phyloP scores from a whole-genome alignment of 2,329 filamentous ascomycete species.

The Paracoccidioides lutzii region DNA sequence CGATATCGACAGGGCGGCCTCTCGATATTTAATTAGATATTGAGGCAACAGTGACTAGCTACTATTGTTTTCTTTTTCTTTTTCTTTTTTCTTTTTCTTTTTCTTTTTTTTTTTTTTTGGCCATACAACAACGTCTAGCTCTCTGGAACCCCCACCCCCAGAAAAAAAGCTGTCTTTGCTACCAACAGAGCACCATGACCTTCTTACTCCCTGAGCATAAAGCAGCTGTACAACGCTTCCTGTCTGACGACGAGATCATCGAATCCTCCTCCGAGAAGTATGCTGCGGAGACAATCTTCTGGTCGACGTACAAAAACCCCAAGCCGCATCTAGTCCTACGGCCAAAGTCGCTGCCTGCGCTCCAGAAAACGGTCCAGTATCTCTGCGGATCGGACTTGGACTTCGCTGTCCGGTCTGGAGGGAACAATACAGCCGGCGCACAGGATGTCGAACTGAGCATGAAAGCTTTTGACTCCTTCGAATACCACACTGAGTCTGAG shows the following conservation, averaged over 20 bases:
- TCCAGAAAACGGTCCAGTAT: conserved; percentile 21
- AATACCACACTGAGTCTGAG: conserved; percentile 21
- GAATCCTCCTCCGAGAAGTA: conserved; percentile 13
- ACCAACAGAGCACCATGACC: not conserved
- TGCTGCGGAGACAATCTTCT: conserved; percentile 15
- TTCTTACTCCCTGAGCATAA: not conserved
- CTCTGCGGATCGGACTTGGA: conserved; percentile 24
- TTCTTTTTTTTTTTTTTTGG: too few species aligned
- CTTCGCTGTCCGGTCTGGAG: conserved; percentile 26
- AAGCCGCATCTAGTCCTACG: conserved; percentile 24
- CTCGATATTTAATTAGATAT: too few species aligned
- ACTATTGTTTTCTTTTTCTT: too few species aligned
- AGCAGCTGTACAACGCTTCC: not conserved
- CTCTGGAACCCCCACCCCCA: not conserved
- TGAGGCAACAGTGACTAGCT: too few species aligned
- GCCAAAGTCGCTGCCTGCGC: conserved; percentile 18
- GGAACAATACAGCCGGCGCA: conserved; percentile 25
- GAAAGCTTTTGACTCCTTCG: conserved; percentile 26
- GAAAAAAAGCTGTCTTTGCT: not conserved
- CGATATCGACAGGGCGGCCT: too few species aligned
- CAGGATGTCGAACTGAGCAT: conserved; percentile 27
- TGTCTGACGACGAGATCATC: conserved; percentile 15
- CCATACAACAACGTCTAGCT: too few species aligned
- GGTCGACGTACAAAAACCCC: conserved; percentile 23
- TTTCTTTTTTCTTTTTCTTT: too few species aligned